Base-by-base conservation (phyloP, 306 rosid genomes). In the Quercus cerris region DNA sequence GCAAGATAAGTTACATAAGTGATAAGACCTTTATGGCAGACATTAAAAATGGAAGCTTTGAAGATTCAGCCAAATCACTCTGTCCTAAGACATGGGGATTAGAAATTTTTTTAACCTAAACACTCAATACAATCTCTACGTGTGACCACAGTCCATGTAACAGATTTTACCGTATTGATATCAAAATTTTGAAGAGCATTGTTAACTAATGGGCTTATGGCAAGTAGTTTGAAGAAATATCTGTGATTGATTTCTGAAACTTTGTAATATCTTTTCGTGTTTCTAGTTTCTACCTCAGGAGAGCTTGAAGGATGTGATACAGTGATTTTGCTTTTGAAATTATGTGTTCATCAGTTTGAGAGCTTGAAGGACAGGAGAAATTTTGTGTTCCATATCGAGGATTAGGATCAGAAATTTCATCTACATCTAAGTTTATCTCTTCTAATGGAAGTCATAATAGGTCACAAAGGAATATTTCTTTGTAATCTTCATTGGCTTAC, bases 331-430 rank as follows among this genome's bases (percentile, higher is more conserved):
- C 54, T 78, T 78, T 38, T 28, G 81, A 82, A 75, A 76, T 68
- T 58, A 55, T 75, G 28, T 71, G 75, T 58, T 38, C 73, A 56
- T 56, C 64, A 41, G 76, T 55, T 71, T 19, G 55, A 59, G 55
- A 76, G 75, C 69, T 55, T 70, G 58, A 70, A 76, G 76, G 70
- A 35, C 33, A 25, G 19, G 38, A 44, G 44, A 30, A 6, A 73
- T 56, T 14, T 20, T 49, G 33, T 19, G 33, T 46, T 56, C 66
- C 17, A 20, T 67, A 18, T 19, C 31, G 14, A 23, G 73, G 14
- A 23, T 59, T 46, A 49, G 68, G 67, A 78, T 81, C 67, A 56
- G 79, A 81, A 75, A 76, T 67, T 71, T 59, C 77, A 33, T 71
- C 75, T 66, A 35, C 73, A 58, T 57, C 66, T 59, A 54, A 23